phyloP scores from a whole-genome alignment of 768 basidiomycete species.

The Suillus cothurnatus region DNA sequence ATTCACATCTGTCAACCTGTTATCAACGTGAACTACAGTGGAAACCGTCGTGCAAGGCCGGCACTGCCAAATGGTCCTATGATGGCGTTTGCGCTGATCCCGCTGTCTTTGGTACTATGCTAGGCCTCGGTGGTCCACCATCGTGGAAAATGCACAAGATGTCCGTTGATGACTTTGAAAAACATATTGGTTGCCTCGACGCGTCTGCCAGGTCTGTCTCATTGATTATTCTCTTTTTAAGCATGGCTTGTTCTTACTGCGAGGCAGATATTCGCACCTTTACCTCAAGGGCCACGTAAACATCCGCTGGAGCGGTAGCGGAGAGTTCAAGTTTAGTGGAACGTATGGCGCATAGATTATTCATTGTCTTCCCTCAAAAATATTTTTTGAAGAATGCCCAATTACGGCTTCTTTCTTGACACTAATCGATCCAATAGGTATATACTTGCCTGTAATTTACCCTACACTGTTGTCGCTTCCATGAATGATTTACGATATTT shows the following conservation, averaged over 20 bases:
- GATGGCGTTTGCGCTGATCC: conserved; percentile 53
- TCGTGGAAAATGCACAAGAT: conserved; percentile 55
- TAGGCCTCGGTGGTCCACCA: conserved; percentile 46
- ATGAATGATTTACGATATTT: neutral
- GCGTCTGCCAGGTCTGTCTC: conserved; percentile 39
- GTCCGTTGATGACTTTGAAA: conserved; percentile 35
- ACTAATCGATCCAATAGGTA: neutral
- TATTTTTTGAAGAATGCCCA: neutral
- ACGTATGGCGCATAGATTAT: conserved; percentile 38
- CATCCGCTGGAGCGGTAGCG: conserved; percentile 46
- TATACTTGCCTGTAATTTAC: neutral
- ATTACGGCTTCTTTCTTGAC: neutral
- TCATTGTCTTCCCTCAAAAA: neutral
- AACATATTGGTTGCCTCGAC: conserved; percentile 35
- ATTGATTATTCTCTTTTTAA: neutral
- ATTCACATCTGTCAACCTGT: neutral
- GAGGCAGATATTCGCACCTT: conserved; percentile 41
- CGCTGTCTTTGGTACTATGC: conserved; percentile 46
- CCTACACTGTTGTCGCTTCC: neutral
- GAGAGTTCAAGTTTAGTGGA: conserved; percentile 62
- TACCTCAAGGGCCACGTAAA: conserved; percentile 46
- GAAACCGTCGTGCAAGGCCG: conserved; percentile 51
- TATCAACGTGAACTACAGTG: conserved; percentile 38
- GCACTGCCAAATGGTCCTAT: conserved; percentile 50
- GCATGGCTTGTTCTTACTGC: neutral